Evolutionary conservation across 2,329 filamentous ascomycete genomes (phyloP).

Genomic region (Venturia oleaginea): DNA sequence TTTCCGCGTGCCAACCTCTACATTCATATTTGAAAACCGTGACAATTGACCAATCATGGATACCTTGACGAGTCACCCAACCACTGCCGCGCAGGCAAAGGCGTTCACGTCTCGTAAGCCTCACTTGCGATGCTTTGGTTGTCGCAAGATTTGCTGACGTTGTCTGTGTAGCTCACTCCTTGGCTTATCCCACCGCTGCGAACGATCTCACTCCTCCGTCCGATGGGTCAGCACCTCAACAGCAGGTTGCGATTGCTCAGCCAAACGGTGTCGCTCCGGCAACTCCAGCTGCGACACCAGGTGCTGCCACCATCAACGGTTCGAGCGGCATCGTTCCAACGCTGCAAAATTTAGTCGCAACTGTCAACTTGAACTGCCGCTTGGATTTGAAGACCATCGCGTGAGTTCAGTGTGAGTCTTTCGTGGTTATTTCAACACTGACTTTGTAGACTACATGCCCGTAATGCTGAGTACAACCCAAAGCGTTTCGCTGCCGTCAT

Average conservation of each 20-base stretch:
- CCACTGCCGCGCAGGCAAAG: slow-evolving; percentile 86
- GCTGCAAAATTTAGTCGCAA: slow-evolving; percentile 98
- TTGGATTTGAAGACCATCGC: slow-evolving; percentile 98
- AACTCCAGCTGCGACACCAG: slow-evolving; percentile 87
- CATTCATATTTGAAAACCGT: neutral
- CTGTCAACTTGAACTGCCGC: slow-evolving; percentile 95
- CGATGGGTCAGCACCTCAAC: slow-evolving; percentile 55
- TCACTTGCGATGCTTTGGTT: slow-evolving; percentile 2
- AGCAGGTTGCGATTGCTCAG: slow-evolving; percentile 35
- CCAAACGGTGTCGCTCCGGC: slow-evolving; percentile 74
- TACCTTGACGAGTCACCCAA: slow-evolving; percentile 80
- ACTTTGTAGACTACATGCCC: slow-evolving; percentile 59
- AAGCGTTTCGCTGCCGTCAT: slow-evolving; percentile 98
- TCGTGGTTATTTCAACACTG: neutral
- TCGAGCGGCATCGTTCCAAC: slow-evolving; percentile 87
- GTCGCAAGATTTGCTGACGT: slow-evolving; percentile 6
- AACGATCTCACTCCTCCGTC: slow-evolving; percentile 68
- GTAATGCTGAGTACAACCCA: slow-evolving; percentile 97
- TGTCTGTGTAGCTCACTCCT: slow-evolving; percentile 77
- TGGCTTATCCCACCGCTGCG: slow-evolving; percentile 78
- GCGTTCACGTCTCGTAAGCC: slow-evolving; percentile 41
- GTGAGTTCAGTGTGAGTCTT: slow-evolving; percentile 12
- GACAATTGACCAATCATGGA: neutral
- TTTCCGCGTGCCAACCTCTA: slow-evolving; percentile 4
- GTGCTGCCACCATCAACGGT: slow-evolving; percentile 55